Evolutionary conservation across 768 basidiomycete genomes (phyloP).

Genomic region (Rhodocollybia butyracea): DNA sequence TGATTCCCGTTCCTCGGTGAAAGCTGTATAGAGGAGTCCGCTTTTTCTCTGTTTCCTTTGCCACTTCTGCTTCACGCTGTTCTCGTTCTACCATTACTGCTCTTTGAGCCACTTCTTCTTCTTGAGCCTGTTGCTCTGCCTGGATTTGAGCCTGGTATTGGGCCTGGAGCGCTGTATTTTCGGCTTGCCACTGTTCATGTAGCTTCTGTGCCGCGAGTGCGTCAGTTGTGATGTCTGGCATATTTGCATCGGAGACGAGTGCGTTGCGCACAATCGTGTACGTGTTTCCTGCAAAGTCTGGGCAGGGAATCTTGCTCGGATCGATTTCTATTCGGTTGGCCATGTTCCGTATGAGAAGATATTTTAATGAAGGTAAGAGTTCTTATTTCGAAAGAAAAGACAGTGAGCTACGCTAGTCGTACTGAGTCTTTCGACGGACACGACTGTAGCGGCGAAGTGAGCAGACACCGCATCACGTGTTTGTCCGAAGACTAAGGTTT

Average conservation of each 20-base stretch:
- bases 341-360: too few relatives aligned
- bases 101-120: constrained; percentile 8
- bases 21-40: not conserved
- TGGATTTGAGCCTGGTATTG: not conserved
- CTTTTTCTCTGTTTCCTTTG: constrained; percentile 14
- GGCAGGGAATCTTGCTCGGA: not conserved
- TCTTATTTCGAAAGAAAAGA: too few relatives aligned
- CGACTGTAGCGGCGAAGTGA: too few relatives aligned
- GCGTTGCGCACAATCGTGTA: not conserved
- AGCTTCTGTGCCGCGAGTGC: constrained; percentile 11
- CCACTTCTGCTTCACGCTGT: constrained; percentile 14
- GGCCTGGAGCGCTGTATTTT: not conserved
- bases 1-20: not conserved
- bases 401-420: too few relatives aligned
- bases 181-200: not conserved
- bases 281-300: constrained; percentile 1
- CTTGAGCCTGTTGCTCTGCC: constrained; percentile 16
- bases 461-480: too few relatives aligned
- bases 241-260: not conserved
- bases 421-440: too few relatives aligned
- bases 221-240: not conserved
- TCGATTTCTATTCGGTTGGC: not conserved
- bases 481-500: too few relatives aligned
- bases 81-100: constrained; percentile 11
- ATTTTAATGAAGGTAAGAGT: too few relatives aligned